phyloP scores from a whole-genome alignment of 192 early-diverging fungal species.

The Polychytrium aggregatum region DNA sequence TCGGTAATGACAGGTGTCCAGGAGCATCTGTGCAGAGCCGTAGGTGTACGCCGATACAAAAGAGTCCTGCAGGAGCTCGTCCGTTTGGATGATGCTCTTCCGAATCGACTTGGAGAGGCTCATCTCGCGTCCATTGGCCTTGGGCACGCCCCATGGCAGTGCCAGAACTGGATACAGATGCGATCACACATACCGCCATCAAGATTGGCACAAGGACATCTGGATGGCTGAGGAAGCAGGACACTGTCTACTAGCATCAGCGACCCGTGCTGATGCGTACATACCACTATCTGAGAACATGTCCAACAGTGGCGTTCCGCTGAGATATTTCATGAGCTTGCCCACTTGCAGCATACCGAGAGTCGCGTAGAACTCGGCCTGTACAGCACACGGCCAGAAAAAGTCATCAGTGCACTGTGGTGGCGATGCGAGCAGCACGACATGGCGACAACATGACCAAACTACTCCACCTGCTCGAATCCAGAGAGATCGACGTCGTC shows the following conservation, averaged over 20 bases:
- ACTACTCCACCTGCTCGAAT: background rate
- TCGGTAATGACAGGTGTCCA: conserved; percentile 19
- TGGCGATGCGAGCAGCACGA: no score
- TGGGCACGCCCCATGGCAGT: conserved; percentile 25
- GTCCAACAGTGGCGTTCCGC: conserved; percentile 19
- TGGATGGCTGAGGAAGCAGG: background rate
- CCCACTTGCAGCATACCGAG: conserved; percentile 12
- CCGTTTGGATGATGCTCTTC: conserved; percentile 14
- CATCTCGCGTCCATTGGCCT: background rate
- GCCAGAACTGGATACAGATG: conserved; percentile 17
- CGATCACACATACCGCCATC: background rate
- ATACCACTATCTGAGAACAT: conserved; percentile 44
- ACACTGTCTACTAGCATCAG: conserved; percentile 4
- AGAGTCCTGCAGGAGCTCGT: conserved; percentile 24
- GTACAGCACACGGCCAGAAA: no score
- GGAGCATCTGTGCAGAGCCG: conserved; percentile 25
- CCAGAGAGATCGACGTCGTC: conserved; percentile 14
- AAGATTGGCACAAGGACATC: background rate
- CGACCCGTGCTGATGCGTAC: no score
- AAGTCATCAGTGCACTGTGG: no score
- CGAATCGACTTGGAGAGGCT: conserved; percentile 9
- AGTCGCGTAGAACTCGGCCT: conserved; percentile 19
- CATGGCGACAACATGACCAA: background rate
- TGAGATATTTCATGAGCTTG: conserved; percentile 12
- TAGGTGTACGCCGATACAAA: conserved; percentile 14